Conservation (phyloP, 1,284 basidiomycete species). For the Ustilago esculenta region DNA sequence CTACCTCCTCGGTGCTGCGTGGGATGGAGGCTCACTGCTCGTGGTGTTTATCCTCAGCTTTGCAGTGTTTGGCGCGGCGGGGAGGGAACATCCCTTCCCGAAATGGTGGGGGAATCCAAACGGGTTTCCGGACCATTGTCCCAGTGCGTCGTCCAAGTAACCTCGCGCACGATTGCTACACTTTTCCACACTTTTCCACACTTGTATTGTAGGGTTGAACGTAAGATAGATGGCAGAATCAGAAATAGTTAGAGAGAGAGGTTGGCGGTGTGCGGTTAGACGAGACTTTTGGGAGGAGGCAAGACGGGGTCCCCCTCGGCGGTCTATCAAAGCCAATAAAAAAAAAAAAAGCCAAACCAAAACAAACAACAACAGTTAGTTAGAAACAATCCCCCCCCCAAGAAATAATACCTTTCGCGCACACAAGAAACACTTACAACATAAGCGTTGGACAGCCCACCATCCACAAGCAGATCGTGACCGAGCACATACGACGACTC, state of each 20-base stretch:
- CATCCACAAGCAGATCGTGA: conserved; percentile 45
- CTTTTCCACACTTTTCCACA: no score
- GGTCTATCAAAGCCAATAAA: conserved; percentile 10
- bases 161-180: no score
- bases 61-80: conserved; percentile 76
- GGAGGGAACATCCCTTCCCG: conserved; percentile 72
- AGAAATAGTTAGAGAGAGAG: no score
- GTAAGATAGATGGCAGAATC: no score
- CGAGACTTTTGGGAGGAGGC: conserved; percentile 44
- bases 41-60: conserved; percentile 77
- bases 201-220: no score
- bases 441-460: conserved; percentile 41
- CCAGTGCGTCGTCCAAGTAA: conserved; percentile 9
- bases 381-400: no score
- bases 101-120: conserved; percentile 36
- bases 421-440: conserved; percentile 37
- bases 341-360: no score
- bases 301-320: conserved; percentile 46
- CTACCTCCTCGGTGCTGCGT: conserved; percentile 75
- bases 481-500: conserved; percentile 71
- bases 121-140: conserved; percentile 26
- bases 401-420: no score
- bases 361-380: no score
- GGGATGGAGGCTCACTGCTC: conserved; percentile 76
- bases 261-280: conserved; percentile 8